Base-by-base conservation (phyloP, 208 protist genomes). In the Trichomonas vaginalis region DNA sequence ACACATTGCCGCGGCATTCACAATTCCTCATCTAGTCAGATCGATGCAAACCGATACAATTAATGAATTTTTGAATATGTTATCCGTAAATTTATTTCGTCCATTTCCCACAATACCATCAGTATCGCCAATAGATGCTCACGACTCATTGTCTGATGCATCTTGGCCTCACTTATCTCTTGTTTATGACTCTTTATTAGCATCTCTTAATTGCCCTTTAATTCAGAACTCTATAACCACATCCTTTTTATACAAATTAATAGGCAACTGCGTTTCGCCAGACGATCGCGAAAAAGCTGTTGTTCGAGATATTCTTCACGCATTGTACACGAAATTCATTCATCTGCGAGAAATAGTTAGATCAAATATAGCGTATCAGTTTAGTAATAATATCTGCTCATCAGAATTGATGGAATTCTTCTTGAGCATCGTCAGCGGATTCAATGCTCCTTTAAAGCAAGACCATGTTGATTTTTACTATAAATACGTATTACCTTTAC, bases 291-390 rank as follows among this genome's bases (percentile, higher is more conserved):
- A 92, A 92, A 92, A 45, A 51, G 45, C 46, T 49, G 86, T 45
- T 39, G 86, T 92, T 27, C 39, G 86, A 8, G 86, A 92, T 47
- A 92, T 92, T 51, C 15, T 92, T 10, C 86, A 92, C 37, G 17
- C 86, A 39, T 17, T 92, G 27, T 92, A 92, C 56, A 92, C 86
- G n/a, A 92, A 92, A 92, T 92, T 51, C 17, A 92, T 92, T 9
- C 42, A 92, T 42, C 45, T 51, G 1, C 40, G 86, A 21, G 17
- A 42, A 92, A 32, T 92, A 2, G 86, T 92, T 48, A 8, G 86
- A 27, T 42, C 42, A 15, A 92, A 92, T n/a, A 51, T 92, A 56
- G 40, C 86, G 8, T 42, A 27, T 39, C 86, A 92, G 17, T 92
- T 92, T 51, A 39, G 15, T 14, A 92, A 56, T 92, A 45, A 45